Base-by-base conservation (phyloP, 192 early-diverging fungal species). In the Mortierella antarctica region DNA sequence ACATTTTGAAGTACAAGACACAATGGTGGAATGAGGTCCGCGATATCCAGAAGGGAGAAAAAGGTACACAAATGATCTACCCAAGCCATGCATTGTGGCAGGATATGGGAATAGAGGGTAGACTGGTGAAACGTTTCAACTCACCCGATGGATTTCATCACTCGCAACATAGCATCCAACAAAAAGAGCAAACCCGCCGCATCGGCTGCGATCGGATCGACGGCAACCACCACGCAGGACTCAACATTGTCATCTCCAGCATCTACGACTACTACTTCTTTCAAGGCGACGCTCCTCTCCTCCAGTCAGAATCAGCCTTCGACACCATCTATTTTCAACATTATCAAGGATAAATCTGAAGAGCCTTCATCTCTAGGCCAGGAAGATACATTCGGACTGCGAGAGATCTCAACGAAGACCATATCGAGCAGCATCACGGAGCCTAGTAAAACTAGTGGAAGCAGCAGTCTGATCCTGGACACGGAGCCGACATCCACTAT, bases 1-100 rank as follows among this genome's bases (percentile, higher is more conserved):
- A 86, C 9, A 14, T 95, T n/a, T 83, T 96, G 14, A 88, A 90
- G 47, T 95, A 88, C 69, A 93, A 92, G 69, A 91, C 94, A 4
- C 71, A 82, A 10, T 91, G 85, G 69, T 89, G 88, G 86, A 88
- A 83, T 17, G 83, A 85, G 7, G 69, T 97, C 57, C 91, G 89
- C 55, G 67, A 86, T 31, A 79, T 92, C 12, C 93, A 96, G 73
- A 90, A 92, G 55, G 51, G 65, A 0, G 70, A 79, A 11, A 83
- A 84, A 54, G 67, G 56, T 62, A 81, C 67, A 59, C 1, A 12
- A 31, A 31, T 55, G 54, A 55, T 55, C n/a, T 55, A n/a, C n/a
- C 31, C 31, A 31, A 31, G 3, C 31, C 31, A 31, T 31, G 31
- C 31, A 31, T 31, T 31, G 31, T 31, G 31, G 3, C 31, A 3